Evolutionary conservation across 2,329 filamentous ascomycete genomes (phyloP).

Genomic region (Penicillium sp.): DNA sequence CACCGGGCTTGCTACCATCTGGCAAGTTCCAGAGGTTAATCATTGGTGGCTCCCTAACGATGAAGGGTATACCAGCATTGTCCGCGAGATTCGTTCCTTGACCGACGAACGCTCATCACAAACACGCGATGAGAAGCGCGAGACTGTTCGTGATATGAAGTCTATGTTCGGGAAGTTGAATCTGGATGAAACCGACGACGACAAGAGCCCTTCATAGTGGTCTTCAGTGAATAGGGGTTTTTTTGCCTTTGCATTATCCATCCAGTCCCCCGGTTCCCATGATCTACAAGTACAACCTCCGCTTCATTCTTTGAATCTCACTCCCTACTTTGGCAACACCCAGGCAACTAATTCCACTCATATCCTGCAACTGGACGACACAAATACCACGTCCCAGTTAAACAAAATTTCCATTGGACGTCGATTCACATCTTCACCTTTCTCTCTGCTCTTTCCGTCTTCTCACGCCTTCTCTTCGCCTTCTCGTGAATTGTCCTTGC

Average conservation of each 20-base stretch:
- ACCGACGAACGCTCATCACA: slow-evolving; percentile 71
- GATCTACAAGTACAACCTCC: background rate
- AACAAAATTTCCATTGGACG: background rate
- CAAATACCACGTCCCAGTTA: background rate
- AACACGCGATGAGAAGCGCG: slow-evolving; percentile 52
- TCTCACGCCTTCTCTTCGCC: background rate
- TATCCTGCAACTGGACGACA: background rate
- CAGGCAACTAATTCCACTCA: background rate
- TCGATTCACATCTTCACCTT: background rate
- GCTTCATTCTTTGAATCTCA: background rate
- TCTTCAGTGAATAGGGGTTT: slow-evolving; percentile 4
- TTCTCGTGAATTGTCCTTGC: background rate
- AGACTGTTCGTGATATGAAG: slow-evolving; percentile 72
- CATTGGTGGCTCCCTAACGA: slow-evolving; percentile 90
- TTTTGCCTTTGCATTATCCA: background rate
- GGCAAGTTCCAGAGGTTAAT: slow-evolving; percentile 68
- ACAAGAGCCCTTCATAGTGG: slow-evolving; percentile 27
- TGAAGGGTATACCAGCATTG: slow-evolving; percentile 70
- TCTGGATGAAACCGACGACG: slow-evolving; percentile 47
- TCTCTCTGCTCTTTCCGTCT: background rate
- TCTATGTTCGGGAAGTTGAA: slow-evolving; percentile 68
- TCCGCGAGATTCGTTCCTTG: slow-evolving; percentile 76
- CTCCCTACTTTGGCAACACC: background rate
- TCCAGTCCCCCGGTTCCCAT: background rate
- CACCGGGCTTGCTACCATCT: slow-evolving; percentile 71